phyloP scores from a whole-genome alignment of 2,329 filamentous ascomycete genomes.

The Trichoderma lentiforme region DNA sequence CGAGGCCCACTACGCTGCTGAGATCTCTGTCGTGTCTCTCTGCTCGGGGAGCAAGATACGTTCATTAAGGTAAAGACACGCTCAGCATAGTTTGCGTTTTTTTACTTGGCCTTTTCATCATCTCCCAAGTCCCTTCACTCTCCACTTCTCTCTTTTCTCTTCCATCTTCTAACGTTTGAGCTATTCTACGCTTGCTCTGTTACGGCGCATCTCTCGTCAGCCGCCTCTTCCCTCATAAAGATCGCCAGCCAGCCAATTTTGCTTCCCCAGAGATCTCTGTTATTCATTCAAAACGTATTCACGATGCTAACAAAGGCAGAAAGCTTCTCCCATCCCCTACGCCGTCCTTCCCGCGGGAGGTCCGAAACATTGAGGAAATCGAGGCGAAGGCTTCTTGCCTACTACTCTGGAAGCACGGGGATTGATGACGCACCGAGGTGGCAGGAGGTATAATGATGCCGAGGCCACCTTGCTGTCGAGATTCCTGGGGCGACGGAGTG shows the following conservation, averaged over 20 bases:
- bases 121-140: background rate
- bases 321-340: background rate
- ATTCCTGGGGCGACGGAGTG: background rate
- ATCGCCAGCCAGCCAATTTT: background rate
- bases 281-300: background rate
- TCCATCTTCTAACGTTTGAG: background rate
- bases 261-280: background rate
- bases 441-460: background rate
- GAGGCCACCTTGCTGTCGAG: background rate
- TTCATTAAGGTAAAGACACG: background rate
- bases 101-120: background rate
- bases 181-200: background rate
- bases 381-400: background rate
- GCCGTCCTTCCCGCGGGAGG: background rate
- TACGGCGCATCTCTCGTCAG: background rate
- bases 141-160: background rate
- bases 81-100: background rate
- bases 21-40: background rate
- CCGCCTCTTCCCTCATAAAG: background rate
- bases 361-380: background rate
- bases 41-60: background rate
- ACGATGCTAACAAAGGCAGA: background rate
- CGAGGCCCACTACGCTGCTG: background rate
- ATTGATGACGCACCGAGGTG: background rate
- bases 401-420: background rate